phyloP scores from a whole-genome alignment of 2,329 filamentous ascomycete genomes.

The Hypoxylon sp. region DNA sequence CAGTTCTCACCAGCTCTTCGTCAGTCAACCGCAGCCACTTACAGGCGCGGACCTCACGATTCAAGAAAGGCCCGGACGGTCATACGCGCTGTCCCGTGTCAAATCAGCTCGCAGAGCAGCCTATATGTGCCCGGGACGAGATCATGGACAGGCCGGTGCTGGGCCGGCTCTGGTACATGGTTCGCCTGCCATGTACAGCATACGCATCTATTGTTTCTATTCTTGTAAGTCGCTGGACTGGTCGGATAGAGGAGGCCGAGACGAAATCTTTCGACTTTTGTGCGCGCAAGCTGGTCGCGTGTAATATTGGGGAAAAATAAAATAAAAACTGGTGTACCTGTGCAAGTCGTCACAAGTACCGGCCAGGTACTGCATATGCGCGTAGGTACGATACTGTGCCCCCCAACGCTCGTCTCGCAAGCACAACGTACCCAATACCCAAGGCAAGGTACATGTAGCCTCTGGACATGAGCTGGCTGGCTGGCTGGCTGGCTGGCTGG shows the following conservation, averaged over 20 bases:
- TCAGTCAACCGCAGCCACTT: conserved; percentile 20
- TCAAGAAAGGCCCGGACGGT: too few relatives aligned
- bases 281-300: too few relatives aligned
- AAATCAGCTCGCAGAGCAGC: conserved; percentile 13
- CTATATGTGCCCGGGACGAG: too few relatives aligned
- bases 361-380: conserved; percentile 7
- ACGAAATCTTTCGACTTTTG: too few relatives aligned
- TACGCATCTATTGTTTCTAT: conserved; percentile 23
- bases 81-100: conserved; percentile 25
- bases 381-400: too few relatives aligned
- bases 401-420: conserved; percentile 1
- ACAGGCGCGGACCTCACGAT: conserved; percentile 16
- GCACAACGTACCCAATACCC: too few relatives aligned
- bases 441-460: background rate
- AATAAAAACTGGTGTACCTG: conserved; percentile 6
- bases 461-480: conserved; percentile 6
- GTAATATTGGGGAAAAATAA: too few relatives aligned
- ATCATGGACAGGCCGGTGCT: too few relatives aligned
- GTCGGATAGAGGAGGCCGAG: too few relatives aligned
- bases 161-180: too few relatives aligned
- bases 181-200: conserved; percentile 10
- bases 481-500: background rate
- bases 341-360: conserved; percentile 10
- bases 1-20: conserved; percentile 15
- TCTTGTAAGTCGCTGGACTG: background rate